Evolutionary conservation across 1,284 basidiomycete genomes (phyloP), one percentile per base, ranked within the genome.

Genomic region (Tilletia setariae): DNA sequence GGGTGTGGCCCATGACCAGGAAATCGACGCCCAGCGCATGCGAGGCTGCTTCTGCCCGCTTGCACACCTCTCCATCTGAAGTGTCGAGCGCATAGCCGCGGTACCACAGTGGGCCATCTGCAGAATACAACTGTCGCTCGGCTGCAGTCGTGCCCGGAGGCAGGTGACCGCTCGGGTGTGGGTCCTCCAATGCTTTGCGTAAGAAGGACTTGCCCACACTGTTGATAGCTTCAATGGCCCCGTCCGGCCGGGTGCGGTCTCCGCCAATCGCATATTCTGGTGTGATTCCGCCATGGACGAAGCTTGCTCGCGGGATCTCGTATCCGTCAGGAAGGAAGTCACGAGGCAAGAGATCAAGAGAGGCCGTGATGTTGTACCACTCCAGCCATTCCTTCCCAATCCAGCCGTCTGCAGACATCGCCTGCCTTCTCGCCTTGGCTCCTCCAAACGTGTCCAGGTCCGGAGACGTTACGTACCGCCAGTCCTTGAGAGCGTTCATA

Each of bases 391-490:
- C 73, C 30, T 67, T 44, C 0, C 80, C 80, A 13, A 82, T 72
- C 80, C 80, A 82, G 15, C 80, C 80, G 2, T 90, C 6, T 79
- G 83, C 13, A 79, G 76, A 72, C 67, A 82, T 76, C 28, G 76
- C 79, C 0, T 65, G 15, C 1, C 78, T 30, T 6, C 81, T 70
- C 21, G 59, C 72, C 1, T 68, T 43, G 0, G 61, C 23, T 0
- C 79, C 80, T 13, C 83, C 79, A 35, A 83, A 83, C 7, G 78
- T 77, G 3, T 71, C 72, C 2, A 84, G 78, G 67, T 85, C 84
- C 11, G 81, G 80, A 11, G 69, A 63, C 0, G 83, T 84, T 6
- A 85, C 84, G 43, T 84, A 85, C 1, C 84, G 68, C 83, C 83
- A 84, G 69, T 85, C 84, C 7, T 77, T 75, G 32, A 84, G 62